These are phyloP conservation scores for Yamadazyma philogaea DNA, from an alignment of 805 yeast species.

Conservation along the genomic window DNA sequence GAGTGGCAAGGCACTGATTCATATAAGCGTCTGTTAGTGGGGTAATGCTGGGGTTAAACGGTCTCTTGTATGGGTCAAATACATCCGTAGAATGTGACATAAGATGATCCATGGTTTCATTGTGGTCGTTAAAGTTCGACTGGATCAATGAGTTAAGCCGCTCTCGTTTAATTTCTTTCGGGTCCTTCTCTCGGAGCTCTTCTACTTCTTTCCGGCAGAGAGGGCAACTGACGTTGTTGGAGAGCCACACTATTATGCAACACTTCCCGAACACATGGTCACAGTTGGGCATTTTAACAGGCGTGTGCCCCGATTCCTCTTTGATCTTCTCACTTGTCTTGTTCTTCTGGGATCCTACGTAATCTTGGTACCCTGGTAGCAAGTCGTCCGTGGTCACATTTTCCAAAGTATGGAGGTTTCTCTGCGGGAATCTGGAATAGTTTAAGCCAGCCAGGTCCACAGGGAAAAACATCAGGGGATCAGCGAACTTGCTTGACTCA, in stretches of 20 bases:
- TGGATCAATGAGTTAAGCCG: constrained; percentile 14
- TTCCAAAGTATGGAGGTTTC: constrained; percentile 21
- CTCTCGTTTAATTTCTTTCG: constrained; percentile 14
- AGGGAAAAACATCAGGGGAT: constrained; percentile 34
- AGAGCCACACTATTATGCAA: constrained; percentile 42
- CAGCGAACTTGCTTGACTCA: constrained; percentile 19
- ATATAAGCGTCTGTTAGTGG: constrained; percentile 39
- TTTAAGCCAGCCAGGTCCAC: constrained; percentile 23
- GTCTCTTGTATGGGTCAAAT: constrained; percentile 36
- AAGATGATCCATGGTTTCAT: constrained; percentile 23
- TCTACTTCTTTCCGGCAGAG: constrained; percentile 39
- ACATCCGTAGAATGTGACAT: constrained; percentile 32
- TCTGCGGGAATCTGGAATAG: constrained; percentile 27
- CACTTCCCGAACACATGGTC: constrained; percentile 40
- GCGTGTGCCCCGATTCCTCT: constrained; percentile 25
- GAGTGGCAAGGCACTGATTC: constrained; percentile 30
- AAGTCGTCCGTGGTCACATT: constrained; percentile 20
- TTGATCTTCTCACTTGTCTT: constrained; percentile 8
- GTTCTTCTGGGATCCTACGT: constrained; percentile 9
- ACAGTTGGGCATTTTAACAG: constrained; percentile 42
- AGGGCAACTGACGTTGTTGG: constrained; percentile 39
- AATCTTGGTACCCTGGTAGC: constrained; percentile 27
- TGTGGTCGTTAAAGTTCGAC: constrained; percentile 14
- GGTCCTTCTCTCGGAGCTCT: constrained; percentile 19
- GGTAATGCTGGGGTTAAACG: constrained; percentile 32